Base-by-base conservation (phyloP, 805 yeast genomes). In the Grigorovia yakushimaensis region DNA sequence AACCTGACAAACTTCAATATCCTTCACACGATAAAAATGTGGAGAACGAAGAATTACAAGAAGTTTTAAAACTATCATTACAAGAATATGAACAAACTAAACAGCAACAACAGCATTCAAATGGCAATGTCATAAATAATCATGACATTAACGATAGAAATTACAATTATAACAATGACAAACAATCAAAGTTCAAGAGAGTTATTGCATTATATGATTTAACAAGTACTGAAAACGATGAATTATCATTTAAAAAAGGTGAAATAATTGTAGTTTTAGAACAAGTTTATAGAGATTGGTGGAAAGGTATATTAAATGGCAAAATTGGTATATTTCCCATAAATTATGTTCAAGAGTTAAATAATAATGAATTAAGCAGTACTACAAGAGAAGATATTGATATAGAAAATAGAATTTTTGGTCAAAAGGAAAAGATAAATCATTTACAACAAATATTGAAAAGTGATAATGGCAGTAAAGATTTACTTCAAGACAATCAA, bases 281-380 rank as follows among this genome's bases (percentile, higher is more conserved):
- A 56, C 74, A 83, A 15, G 95, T 85, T 5, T 89, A 88, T 62
- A 74, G 86, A 51, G 98, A 91, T 60, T 91, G 98, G 98, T 86
- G 96, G 83, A 76, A 87, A 54, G 98, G 98, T 15, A 78, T 91
- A 5, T 67, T 91, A 45, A 73, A 77, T 47, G 96, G 96, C 1
- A 75, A 74, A 47, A 73, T 80, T 44, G 98, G 98, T 18, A 82
- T 93, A 13, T 88, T 91, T 65, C 98, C 98, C 0, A 74, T 86
- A 49, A 91, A 91, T 62, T 91, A 93, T 60, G 98, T 93, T 1
- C 76, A 86, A 0, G 88, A 88, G 2, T 68, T 88, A 5, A 83
- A 80, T 42, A 81, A 83, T 35, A 72, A 86, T 0, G 84, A 82
- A 55, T 10, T 8, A 39, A 20, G 4, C 13, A 33, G n/a, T 33